Percentiles rank a stretch among this genome's conserved stretches.
phyloP scores from a whole-genome alignment of 2,329 filamentous ascomycete species.

The Pseudogymnoascus sp. region DNA sequence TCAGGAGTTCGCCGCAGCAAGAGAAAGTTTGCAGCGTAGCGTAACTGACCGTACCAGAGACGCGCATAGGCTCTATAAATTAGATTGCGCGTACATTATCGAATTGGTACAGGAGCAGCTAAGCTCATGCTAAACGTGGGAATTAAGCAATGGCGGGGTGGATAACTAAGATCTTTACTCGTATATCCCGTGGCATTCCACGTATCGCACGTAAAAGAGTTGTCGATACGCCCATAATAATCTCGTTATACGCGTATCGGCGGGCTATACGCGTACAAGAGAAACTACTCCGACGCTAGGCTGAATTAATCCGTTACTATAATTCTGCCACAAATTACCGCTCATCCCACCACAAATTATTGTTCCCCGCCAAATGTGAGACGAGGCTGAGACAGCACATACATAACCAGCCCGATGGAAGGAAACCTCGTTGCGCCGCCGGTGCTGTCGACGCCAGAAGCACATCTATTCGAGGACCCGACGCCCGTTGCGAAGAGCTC shows the following conservation, averaged over 20 bases:
- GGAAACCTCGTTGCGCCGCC: constrained; percentile 42
- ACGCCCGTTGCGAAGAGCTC: constrained; percentile 20
- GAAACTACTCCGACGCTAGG: neutral
- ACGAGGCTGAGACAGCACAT: neutral
- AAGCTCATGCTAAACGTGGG: neutral
- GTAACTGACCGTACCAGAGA: neutral
- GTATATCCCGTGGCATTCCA: neutral
- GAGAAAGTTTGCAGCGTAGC: neutral
- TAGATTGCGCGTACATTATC: neutral
- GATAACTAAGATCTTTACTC: neutral
- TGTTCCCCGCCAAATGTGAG: constrained; percentile 4
- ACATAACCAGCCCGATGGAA: constrained; percentile 32
- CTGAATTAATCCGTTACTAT: neutral
- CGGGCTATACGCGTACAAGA: neutral
- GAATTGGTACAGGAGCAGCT: neutral
- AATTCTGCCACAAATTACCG: neutral
- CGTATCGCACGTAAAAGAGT: neutral
- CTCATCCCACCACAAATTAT: constrained; percentile 7
- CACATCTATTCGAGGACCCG: constrained; percentile 47
- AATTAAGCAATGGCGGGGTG: neutral
- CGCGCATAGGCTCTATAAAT: neutral
- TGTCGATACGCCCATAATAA: neutral
- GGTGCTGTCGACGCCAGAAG: constrained; percentile 55
- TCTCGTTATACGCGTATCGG: neutral
- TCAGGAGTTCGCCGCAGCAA: neutral